Evolutionary conservation across 345 rosid genomes (phyloP).

Genomic region (Cochlearia excelsa): DNA sequence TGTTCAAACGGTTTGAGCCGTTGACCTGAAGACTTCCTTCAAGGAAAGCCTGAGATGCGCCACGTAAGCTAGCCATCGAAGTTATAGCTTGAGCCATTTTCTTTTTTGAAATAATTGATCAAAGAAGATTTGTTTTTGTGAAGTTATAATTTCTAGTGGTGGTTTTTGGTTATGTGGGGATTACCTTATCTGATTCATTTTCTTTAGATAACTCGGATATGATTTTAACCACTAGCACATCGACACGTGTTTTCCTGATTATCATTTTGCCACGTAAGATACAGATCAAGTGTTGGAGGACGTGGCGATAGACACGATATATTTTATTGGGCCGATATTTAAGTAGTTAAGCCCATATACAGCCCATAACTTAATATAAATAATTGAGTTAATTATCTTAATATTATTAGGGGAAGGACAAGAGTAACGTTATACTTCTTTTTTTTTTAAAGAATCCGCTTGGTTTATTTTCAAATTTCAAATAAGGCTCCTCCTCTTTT

Average conservation of each 20-base stretch:
- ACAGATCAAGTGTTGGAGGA: conserved; percentile 9
- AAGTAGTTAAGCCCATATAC: conserved; percentile 14
- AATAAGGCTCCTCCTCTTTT: conserved; percentile 33
- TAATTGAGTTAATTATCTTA: background rate
- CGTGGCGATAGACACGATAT: background rate
- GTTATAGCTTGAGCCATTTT: conserved; percentile 58
- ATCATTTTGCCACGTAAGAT: conserved; percentile 39
- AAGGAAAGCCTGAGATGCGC: conserved; percentile 58
- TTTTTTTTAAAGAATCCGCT: background rate
- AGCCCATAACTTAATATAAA: background rate
- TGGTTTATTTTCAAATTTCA: conserved; percentile 30
- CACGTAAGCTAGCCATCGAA: conserved; percentile 72
- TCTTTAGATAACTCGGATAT: conserved; percentile 52
- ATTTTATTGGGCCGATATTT: background rate
- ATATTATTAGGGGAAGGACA: conserved; percentile 3
- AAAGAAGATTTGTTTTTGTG: conserved; percentile 21
- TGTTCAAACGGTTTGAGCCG: conserved; percentile 46
- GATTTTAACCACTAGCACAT: conserved; percentile 32
- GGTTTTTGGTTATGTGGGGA: too few relatives aligned
- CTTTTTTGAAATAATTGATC: conserved; percentile 33
- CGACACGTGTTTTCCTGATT: conserved; percentile 28
- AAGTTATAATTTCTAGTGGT: conserved; percentile 19
- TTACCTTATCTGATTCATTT: conserved; percentile 43
- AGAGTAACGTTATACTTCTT: conserved; percentile 33
- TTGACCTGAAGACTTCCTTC: conserved; percentile 53